phyloP scores from a whole-genome alignment of 2,329 filamentous ascomycete species.

The Phialemonium atrogriseum region DNA sequence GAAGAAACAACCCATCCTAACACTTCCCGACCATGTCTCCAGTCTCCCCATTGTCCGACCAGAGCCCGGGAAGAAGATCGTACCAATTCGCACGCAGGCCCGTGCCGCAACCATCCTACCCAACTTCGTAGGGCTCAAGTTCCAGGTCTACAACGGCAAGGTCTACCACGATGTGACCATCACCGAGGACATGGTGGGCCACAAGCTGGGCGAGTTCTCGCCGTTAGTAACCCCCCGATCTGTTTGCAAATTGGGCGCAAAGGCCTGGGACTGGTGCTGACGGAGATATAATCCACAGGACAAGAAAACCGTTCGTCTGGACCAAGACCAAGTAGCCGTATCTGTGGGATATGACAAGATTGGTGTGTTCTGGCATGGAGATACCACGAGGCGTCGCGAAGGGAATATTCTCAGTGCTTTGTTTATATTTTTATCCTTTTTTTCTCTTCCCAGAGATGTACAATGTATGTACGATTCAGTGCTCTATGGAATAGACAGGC shows the following conservation, averaged over 20 bases:
- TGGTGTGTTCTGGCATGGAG: too few species aligned
- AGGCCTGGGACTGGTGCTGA: neutral
- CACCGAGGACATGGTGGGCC: slow-evolving; percentile 93
- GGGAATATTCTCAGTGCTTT: too few species aligned
- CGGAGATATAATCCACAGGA: slow-evolving; percentile 26
- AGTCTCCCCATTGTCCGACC: slow-evolving; percentile 57
- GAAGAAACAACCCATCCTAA: slow-evolving; percentile 7
- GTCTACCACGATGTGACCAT: slow-evolving; percentile 73
- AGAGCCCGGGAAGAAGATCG: slow-evolving; percentile 52
- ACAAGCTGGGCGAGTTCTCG: slow-evolving; percentile 90
- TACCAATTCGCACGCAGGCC: slow-evolving; percentile 77
- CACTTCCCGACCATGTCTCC: slow-evolving; percentile 5
- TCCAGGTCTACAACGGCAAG: slow-evolving; percentile 90
- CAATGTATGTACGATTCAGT: too few species aligned
- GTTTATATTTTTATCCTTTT: too few species aligned
- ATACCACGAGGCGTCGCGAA: slow-evolving; percentile 2
- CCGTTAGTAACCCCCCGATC: slow-evolving; percentile 48
- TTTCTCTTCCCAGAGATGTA: too few species aligned
- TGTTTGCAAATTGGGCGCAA: neutral
- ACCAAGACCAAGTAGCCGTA: slow-evolving; percentile 22
- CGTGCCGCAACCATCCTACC: slow-evolving; percentile 84
- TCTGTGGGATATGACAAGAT: too few species aligned
- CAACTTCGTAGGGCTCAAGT: slow-evolving; percentile 83
- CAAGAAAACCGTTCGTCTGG: slow-evolving; percentile 51
- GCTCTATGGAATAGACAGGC: too few species aligned